These are phyloP conservation scores for Plasmopara halstedii DNA, from an alignment of 352 stramenopile genomes.

Conservation along the genomic window DNA sequence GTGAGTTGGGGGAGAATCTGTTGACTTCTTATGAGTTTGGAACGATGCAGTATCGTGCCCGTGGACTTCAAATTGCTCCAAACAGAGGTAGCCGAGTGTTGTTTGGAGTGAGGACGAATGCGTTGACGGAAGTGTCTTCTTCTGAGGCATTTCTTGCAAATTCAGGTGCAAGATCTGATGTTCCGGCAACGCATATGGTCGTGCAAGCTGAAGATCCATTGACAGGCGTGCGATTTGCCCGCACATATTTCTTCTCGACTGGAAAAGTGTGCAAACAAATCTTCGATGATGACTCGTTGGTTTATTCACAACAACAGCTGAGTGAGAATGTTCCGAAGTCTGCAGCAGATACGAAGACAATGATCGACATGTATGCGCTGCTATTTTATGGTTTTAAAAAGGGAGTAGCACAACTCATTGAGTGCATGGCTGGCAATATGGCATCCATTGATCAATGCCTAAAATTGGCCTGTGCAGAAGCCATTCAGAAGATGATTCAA, in stretches of 20 bases:
- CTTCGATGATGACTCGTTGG: conserved; percentile 57
- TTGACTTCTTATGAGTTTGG: conserved; percentile 78
- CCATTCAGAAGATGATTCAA: conserved; percentile 9
- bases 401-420: conserved; percentile 12
- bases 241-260: conserved; percentile 65
- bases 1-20: conserved; percentile 54
- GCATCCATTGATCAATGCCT: conserved; percentile 17
- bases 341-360: conserved; percentile 13
- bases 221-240: conserved; percentile 46
- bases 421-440: conserved; percentile 6
- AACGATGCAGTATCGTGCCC: conserved; percentile 49
- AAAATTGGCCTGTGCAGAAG: conserved; percentile 12
- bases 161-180: conserved; percentile 11
- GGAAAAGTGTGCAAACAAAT: conserved; percentile 40
- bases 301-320: conserved; percentile 17
- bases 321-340: conserved; percentile 5
- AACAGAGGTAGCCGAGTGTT: conserved; percentile 49
- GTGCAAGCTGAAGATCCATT: conserved; percentile 68
- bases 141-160: conserved; percentile 26
- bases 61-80: conserved; percentile 20
- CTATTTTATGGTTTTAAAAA: conserved; percentile 37
- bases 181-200: conserved; percentile 52
- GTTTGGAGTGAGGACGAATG: conserved; percentile 44
- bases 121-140: conserved; percentile 25
- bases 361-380: conserved; percentile 24